Evolutionary conservation across 2,329 filamentous ascomycete genomes (phyloP).

Genomic region (Cordyceps cicadae): DNA sequence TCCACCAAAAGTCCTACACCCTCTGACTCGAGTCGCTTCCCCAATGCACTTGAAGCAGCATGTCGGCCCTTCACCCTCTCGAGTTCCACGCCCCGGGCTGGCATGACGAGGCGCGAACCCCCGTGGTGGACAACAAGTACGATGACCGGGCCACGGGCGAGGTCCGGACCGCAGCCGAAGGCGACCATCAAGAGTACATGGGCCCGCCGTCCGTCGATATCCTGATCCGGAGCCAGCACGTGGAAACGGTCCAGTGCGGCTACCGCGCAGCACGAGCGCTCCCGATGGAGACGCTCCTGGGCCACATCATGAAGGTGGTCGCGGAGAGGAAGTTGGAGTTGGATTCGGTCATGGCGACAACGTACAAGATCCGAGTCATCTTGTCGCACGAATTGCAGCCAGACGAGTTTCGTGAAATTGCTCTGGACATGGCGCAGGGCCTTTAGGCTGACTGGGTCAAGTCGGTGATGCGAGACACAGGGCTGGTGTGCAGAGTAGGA

Average conservation of each 20-base stretch:
- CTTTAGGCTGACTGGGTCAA: neutral
- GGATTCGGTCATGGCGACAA: conserved; percentile 13
- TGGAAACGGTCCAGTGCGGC: neutral
- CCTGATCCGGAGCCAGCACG: conserved; percentile 9
- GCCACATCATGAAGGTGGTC: conserved; percentile 14
- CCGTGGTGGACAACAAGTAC: conserved; percentile 15
- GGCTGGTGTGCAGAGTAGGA: too few species aligned
- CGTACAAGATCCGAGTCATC: conserved; percentile 12
- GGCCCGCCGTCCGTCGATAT: conserved; percentile 14
- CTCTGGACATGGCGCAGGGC: neutral
- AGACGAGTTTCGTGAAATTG: neutral
- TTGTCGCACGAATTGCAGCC: neutral
- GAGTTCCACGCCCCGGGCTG: conserved; percentile 9
- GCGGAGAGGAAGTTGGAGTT: conserved; percentile 8
- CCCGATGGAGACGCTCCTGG: conserved; percentile 10
- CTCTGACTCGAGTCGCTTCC: neutral
- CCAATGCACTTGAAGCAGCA: neutral
- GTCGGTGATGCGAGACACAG: neutral
- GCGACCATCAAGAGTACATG: neutral
- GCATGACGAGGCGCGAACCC: conserved; percentile 10
- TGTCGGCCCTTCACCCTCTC: conserved; percentile 4
- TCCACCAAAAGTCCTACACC: neutral
- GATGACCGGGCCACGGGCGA: conserved; percentile 14
- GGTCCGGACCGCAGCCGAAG: neutral
- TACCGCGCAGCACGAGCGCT: conserved; percentile 9